Conservation (phyloP, 768 basidiomycete species). For the Clitopilus passeckerianus region DNA sequence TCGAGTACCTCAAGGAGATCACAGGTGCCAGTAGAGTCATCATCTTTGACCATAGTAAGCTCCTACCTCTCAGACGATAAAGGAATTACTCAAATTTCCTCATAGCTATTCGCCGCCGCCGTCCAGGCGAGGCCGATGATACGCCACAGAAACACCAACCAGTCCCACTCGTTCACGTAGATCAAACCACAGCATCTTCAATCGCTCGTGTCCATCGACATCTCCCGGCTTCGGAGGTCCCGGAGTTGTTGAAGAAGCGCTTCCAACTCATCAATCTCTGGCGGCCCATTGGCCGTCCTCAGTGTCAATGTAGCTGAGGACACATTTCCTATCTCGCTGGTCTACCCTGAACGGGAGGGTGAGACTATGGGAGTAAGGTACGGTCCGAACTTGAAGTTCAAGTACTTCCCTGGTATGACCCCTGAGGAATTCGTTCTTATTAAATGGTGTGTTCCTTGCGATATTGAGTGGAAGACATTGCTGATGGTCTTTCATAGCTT, state of each 20-base stretch:
- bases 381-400: constrained; percentile 46
- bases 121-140: constrained; percentile 22
- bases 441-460: constrained; percentile 40
- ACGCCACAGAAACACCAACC: constrained; percentile 27
- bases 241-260: constrained; percentile 34
- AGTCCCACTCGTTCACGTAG: constrained; percentile 30
- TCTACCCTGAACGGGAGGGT: constrained; percentile 46
- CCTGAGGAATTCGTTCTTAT: constrained; percentile 47
- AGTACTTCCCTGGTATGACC: constrained; percentile 40
- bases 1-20: constrained; percentile 47
- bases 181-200: constrained; percentile 32
- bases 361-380: constrained; percentile 45
- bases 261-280: constrained; percentile 62
- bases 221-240: constrained; percentile 30
- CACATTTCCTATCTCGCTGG: constrained; percentile 36
- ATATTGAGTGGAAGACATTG: not conserved
- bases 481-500: constrained; percentile 18
- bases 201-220: constrained; percentile 32
- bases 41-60: constrained; percentile 56
- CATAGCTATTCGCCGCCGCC: constrained; percentile 29
- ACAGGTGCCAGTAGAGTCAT: constrained; percentile 55
- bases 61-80: not conserved
- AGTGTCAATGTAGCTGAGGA: constrained; percentile 37
- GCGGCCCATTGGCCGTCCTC: constrained; percentile 43
- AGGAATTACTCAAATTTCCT: not conserved